phyloP scores from a whole-genome alignment of 1,284 basidiomycete genomes.

The Sphagnurus paluster region DNA sequence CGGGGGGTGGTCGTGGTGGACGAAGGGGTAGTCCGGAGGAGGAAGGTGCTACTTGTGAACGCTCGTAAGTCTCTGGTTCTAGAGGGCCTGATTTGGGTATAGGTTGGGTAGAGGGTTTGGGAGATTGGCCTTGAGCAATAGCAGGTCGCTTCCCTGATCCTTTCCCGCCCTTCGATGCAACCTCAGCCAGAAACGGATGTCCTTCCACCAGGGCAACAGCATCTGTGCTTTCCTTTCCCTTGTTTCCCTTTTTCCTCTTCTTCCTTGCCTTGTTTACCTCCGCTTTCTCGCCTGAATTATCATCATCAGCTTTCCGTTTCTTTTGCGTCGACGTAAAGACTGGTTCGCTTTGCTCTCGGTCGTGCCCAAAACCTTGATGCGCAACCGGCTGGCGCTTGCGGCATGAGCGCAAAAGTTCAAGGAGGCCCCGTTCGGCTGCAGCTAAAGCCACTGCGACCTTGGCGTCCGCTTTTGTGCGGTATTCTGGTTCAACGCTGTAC shows the following conservation, averaged over 20 bases:
- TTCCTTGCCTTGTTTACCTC: slow-evolving; percentile 2
- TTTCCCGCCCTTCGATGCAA: background rate
- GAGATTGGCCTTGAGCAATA: background rate
- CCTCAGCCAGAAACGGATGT: background rate
- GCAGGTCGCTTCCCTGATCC: background rate
- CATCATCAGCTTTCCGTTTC: background rate
- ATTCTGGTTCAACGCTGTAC: slow-evolving; percentile 49
- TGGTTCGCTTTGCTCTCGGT: background rate
- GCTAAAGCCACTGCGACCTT: slow-evolving; percentile 51
- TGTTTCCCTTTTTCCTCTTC: slow-evolving; percentile 1
- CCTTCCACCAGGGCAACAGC: background rate
- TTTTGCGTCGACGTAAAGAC: background rate
- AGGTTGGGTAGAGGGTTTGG: background rate
- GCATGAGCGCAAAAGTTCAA: slow-evolving; percentile 57
- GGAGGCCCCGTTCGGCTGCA: slow-evolving; percentile 51
- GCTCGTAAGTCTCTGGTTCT: background rate
- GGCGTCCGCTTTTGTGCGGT: slow-evolving; percentile 58
- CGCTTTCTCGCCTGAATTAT: background rate
- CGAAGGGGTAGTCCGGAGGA: background rate
- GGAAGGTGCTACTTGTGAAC: background rate
- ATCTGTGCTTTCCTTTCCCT: background rate
- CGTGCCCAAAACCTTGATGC: slow-evolving; percentile 32
- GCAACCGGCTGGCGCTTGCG: slow-evolving; percentile 39
- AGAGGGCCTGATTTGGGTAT: background rate
- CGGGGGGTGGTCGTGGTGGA: background rate